Evolutionary conservation across 2,329 filamentous ascomycete genomes (phyloP).

Genomic region (Neonectria neomacrospora): DNA sequence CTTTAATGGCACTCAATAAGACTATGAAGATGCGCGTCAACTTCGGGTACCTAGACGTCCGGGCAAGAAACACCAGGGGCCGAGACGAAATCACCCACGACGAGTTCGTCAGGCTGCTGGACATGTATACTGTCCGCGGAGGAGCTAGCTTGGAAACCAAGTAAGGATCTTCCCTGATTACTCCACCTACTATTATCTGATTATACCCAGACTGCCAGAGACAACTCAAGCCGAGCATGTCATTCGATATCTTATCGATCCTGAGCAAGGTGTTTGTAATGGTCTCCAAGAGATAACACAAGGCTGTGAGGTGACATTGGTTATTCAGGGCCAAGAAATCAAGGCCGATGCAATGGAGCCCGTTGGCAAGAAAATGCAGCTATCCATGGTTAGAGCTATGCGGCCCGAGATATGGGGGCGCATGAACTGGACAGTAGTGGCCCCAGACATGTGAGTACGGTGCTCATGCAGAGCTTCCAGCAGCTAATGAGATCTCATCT

Average conservation of each 20-base stretch:
- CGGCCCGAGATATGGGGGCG: conserved; percentile 38
- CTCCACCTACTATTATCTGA: conserved; percentile 19
- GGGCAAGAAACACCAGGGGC: conserved; percentile 40
- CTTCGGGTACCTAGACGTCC: conserved; percentile 47
- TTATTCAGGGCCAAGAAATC: conserved; percentile 35
- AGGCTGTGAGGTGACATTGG: conserved; percentile 38
- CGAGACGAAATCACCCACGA: conserved; percentile 38
- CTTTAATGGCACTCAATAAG: conserved; percentile 41
- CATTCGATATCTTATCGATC: conserved; percentile 29
- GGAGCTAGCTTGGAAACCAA: conserved; percentile 44
- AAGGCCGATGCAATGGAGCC: conserved; percentile 32
- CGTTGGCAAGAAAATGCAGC: conserved; percentile 23
- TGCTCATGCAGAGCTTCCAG: too few relatives aligned
- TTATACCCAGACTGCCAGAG: conserved; percentile 29
- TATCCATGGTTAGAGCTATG: conserved; percentile 39
- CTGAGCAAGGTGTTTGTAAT: conserved; percentile 29
- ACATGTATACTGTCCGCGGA: conserved; percentile 44
- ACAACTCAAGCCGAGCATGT: conserved; percentile 29
- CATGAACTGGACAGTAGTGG: conserved; percentile 48
- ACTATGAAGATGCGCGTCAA: conserved; percentile 47
- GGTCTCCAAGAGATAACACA: conserved; percentile 24
- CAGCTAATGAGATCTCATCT: conserved; percentile 22
- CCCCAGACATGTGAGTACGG: conserved; percentile 50
- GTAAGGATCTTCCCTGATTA: conserved; percentile 33
- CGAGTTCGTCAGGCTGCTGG: conserved; percentile 43